Percentiles rank a stretch among this genome's conserved stretches.
Evolutionary conservation across 2,329 filamentous ascomycete species (phyloP).

Genomic region (Lachnellula willkommii): DNA sequence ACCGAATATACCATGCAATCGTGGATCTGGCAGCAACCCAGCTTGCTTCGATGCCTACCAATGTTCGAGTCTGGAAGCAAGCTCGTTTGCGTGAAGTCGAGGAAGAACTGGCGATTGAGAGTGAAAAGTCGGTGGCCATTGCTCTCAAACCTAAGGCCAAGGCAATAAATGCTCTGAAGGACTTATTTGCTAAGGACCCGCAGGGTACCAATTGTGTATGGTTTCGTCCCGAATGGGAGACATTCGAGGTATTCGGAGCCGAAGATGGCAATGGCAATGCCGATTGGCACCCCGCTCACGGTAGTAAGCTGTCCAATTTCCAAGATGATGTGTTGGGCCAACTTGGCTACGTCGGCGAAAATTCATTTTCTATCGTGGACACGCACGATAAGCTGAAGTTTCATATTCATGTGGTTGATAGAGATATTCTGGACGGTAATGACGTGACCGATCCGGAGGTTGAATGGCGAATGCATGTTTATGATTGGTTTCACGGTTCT

Average conservation of each 20-base stretch:
- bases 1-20: too few relatives aligned
- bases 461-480: slow-evolving; percentile 12
- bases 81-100: not conserved
- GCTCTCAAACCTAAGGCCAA: not conserved
- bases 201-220: slow-evolving; percentile 11
- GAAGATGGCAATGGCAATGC: not conserved
- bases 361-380: not conserved
- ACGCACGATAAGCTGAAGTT: not conserved
- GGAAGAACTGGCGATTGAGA: not conserved
- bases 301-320: not conserved
- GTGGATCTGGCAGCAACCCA: too few relatives aligned
- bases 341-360: not conserved
- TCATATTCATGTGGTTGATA: not conserved
- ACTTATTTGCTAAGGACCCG: not conserved
- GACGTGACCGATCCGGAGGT: not conserved
- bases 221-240: slow-evolving; percentile 17
- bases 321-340: not conserved
- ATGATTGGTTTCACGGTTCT: slow-evolving; percentile 13
- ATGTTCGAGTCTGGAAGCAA: slow-evolving; percentile 5
- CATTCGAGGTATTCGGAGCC: slow-evolving; percentile 4
- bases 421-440: slow-evolving; percentile 1
- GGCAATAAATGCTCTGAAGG: not conserved
- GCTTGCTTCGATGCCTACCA: too few relatives aligned
- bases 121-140: not conserved
- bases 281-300: not conserved